Base-by-base conservation (phyloP, 352 stramenopile species). In the Aphanomyces invadans region DNA sequence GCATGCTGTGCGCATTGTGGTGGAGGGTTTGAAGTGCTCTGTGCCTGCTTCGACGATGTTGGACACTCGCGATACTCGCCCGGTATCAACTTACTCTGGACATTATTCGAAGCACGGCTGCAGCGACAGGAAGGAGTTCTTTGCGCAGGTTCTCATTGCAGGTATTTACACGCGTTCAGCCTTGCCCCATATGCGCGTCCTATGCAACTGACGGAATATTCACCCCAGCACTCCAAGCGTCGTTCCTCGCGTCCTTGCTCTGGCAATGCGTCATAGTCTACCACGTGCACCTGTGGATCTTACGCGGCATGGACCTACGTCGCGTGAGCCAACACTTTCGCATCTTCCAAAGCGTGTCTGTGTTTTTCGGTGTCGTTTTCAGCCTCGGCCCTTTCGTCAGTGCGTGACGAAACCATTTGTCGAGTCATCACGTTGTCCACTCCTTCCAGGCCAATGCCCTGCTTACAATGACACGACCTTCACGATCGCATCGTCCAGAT, bases 221-320 rank as follows among this genome's bases (percentile, higher is more conserved):
- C 38, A 29, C n/a, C 39, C 46, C 64, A 89, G 83, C 90, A 49
- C 87, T 94, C 54, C 88, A 79, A 11, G 92, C 92, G 38, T 83
- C 83, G 31, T 80, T 90, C 26, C 74, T 79, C 19, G 74, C 78
- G 23, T 84, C 85, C 25, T 91, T 92, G 60, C 77, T 74, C 36
- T 94, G 85, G 85, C 91, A 92, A 66, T 81, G 90, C 49, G 75
- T 94, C 23, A 94, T 94, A 80, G 81, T 83, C 39, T 75, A 85
- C 28, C 90, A 92, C 64, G 70, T 94, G 15, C 92, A 85, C 70
- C 80, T 79, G 21, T 94, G 85, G 85, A 78, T 94, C 4, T 91
- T 83, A 62, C 74, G 87, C 61, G 85, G 85, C 10, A 80, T 91
- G 53, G 83, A 94, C 70, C 81, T 90, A 71, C 81, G 85, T 52